Evolutionary conservation across 2,329 filamentous ascomycete genomes (phyloP).

Genomic region (Penicillium sp.): DNA sequence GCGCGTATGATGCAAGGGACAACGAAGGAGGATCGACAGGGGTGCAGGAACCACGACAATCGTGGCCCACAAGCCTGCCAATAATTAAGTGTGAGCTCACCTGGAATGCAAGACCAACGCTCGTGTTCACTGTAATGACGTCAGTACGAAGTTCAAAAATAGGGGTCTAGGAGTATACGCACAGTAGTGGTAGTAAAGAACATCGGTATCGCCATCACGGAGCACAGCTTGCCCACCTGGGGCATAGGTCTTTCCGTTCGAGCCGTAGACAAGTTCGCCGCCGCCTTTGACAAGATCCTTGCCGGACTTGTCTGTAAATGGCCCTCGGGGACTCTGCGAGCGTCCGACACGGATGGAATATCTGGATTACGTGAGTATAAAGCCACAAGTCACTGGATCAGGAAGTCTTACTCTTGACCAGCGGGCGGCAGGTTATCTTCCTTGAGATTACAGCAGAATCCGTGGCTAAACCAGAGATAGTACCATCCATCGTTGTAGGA

Average conservation of each 20-base stretch:
- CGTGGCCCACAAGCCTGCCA: constrained; percentile 13
- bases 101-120: constrained; percentile 29
- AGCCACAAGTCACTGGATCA: background rate
- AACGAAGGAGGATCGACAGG: constrained; percentile 22
- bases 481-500: constrained; percentile 30
- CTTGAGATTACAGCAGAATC: constrained; percentile 32
- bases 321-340: constrained; percentile 51
- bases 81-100: constrained; percentile 17
- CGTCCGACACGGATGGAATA: constrained; percentile 66
- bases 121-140: constrained; percentile 27
- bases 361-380: constrained; percentile 19
- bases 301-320: constrained; percentile 55
- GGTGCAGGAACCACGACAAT: constrained; percentile 3
- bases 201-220: constrained; percentile 41
- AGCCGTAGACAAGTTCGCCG: constrained; percentile 59
- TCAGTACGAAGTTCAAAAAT: constrained; percentile 2
- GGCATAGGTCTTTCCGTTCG: constrained; percentile 60
- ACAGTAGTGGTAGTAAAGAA: constrained; percentile 39
- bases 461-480: constrained; percentile 38
- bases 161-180: constrained; percentile 5
- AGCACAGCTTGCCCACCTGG: constrained; percentile 64
- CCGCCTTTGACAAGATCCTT: constrained; percentile 56
- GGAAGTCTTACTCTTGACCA: constrained; percentile 48
- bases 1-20: constrained; percentile 1
- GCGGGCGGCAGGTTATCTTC: constrained; percentile 42